Evolutionary conservation across 2,329 filamentous ascomycete genomes (phyloP).

Genomic region (Byssochlamys sp.): DNA sequence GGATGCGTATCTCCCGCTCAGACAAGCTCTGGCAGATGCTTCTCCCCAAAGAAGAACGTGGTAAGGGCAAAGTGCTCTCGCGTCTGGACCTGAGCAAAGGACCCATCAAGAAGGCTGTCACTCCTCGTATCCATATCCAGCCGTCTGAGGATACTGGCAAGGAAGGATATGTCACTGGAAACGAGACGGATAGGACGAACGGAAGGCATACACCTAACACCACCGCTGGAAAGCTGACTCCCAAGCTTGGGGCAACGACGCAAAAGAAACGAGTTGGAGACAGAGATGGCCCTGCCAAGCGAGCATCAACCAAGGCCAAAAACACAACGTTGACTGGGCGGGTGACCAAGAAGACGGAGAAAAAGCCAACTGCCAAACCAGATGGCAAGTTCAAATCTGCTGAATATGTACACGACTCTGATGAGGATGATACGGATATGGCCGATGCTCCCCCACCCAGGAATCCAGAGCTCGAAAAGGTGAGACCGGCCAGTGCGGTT

Average conservation of each 20-base stretch:
- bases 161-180: conserved; percentile 25
- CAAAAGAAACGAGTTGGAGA: conserved; percentile 32
- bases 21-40: conserved; percentile 56
- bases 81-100: conserved; percentile 44
- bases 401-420: conserved; percentile 45
- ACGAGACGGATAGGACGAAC: conserved; percentile 28
- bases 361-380: conserved; percentile 26
- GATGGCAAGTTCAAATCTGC: conserved; percentile 44
- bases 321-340: conserved; percentile 37
- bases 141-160: conserved; percentile 26
- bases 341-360: conserved; percentile 38
- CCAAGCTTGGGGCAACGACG: conserved; percentile 16
- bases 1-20: conserved; percentile 49
- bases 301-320: conserved; percentile 36
- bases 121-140: conserved; percentile 30
- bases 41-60: conserved; percentile 51
- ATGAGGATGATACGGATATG: conserved; percentile 37
- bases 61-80: conserved; percentile 53
- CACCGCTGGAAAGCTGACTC: conserved; percentile 14
- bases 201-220: conserved; percentile 19
- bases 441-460: conserved; percentile 15
- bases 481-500: conserved; percentile 3
- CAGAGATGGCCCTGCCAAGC: conserved; percentile 36
- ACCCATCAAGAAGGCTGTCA: conserved; percentile 28
- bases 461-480: conserved; percentile 2